A percentile compares a stretch with the other conserved stretches of the same genome.
Evolutionary conservation across 2,329 filamentous ascomycete species (phyloP).

Genomic region (Karstenula rhodostoma): DNA sequence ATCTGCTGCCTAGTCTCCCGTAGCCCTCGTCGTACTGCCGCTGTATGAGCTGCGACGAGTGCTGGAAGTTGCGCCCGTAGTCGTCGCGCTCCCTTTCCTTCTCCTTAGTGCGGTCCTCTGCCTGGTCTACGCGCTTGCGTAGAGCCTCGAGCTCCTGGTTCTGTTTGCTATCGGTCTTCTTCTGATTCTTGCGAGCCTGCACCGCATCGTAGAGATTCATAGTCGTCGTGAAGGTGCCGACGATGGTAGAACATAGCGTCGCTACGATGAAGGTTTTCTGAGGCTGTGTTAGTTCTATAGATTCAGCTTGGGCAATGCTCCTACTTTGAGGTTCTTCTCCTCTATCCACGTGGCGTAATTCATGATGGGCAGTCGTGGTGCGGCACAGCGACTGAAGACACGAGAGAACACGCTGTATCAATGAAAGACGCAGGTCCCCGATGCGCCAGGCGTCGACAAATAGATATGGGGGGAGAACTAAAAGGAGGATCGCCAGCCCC

Average conservation of each 20-base stretch:
- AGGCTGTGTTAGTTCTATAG: not conserved
- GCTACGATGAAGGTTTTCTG: slow-evolving; percentile 57
- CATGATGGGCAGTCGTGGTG: slow-evolving; percentile 33
- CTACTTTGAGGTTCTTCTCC: slow-evolving; percentile 55
- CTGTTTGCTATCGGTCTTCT: slow-evolving; percentile 47
- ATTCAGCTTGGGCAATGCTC: not conserved
- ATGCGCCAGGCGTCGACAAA: not conserved
- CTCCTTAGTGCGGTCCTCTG: slow-evolving; percentile 31
- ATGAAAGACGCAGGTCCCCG: not conserved
- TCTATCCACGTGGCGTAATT: slow-evolving; percentile 57
- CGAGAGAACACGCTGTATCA: not conserved
- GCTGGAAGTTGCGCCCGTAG: slow-evolving; percentile 41
- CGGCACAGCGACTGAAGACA: not conserved
- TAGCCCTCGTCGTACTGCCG: slow-evolving; percentile 49
- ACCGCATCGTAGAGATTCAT: slow-evolving; percentile 55
- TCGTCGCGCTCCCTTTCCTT: slow-evolving; percentile 42
- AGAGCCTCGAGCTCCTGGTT: slow-evolving; percentile 46
- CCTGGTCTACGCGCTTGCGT: slow-evolving; percentile 39
- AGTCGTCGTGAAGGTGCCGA: slow-evolving; percentile 55
- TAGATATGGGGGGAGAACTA: not conserved
- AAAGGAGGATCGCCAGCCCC: not conserved
- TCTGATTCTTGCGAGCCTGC: slow-evolving; percentile 45
- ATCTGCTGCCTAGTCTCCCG: slow-evolving; percentile 45
- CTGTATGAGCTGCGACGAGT: slow-evolving; percentile 46
- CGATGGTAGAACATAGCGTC: slow-evolving; percentile 54